Percentiles rank a stretch among this genome's conserved stretches.
These are phyloP conservation scores for Heliamphora exappendiculata DNA, from an alignment of 148 eudicot genomes.

Conservation along the genomic window DNA sequence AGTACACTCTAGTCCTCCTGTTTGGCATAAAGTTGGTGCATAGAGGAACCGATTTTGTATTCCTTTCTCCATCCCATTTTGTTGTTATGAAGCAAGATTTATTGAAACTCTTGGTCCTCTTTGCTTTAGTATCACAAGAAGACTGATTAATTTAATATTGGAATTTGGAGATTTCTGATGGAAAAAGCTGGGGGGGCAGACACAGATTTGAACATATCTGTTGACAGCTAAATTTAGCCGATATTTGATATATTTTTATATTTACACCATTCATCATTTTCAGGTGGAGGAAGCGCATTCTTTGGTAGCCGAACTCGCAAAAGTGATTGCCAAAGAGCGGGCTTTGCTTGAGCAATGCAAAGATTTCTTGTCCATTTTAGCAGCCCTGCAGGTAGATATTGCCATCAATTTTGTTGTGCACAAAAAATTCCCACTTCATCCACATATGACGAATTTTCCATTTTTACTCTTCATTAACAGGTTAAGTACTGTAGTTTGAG, in stretches of 20 bases:
- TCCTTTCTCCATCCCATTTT: background rate
- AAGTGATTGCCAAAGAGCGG: conserved; percentile 54
- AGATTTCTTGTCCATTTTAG: conserved; percentile 52
- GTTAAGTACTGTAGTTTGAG: conserved; percentile 85
- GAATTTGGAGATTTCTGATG: conserved; percentile 1
- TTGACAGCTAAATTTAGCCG: background rate
- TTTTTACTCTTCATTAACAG: conserved; percentile 25
- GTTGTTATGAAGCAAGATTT: background rate
- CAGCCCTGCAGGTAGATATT: conserved; percentile 57
- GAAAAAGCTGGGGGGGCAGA: too few relatives aligned
- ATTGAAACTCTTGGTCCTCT: background rate
- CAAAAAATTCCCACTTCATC: background rate
- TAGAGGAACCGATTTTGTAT: background rate
- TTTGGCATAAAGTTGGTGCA: too few relatives aligned
- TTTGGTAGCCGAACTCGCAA: conserved; percentile 56
- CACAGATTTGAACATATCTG: background rate
- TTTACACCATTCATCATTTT: conserved; percentile 9
- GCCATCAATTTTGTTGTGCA: background rate
- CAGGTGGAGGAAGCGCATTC: conserved; percentile 79
- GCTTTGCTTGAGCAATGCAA: conserved; percentile 58
- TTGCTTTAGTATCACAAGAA: background rate
- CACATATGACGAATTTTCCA: background rate
- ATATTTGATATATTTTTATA: background rate
- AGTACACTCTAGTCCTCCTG: too few relatives aligned
- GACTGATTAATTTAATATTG: background rate